These are phyloP conservation scores for Colletotrichum tamarilloi DNA, from an alignment of 2,329 filamentous ascomycete species.

Conservation along the genomic window DNA sequence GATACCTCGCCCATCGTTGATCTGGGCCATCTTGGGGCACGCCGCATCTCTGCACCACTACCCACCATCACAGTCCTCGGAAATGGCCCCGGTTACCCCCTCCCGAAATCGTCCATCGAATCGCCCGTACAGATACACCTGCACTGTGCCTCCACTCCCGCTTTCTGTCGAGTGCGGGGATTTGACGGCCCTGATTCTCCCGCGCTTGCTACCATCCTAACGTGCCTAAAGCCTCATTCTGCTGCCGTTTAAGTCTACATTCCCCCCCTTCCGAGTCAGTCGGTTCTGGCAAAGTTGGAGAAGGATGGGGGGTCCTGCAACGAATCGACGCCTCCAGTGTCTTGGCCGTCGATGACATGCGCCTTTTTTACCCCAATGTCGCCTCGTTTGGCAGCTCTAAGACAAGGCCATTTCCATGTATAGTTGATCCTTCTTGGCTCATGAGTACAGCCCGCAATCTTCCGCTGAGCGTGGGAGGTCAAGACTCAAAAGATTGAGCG, in stretches of 20 bases:
- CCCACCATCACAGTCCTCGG: conserved; percentile 21
- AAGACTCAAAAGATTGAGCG: conserved; percentile 14
- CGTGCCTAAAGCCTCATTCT: conserved; percentile 23
- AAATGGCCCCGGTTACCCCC: conserved; percentile 20
- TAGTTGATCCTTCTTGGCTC: conserved; percentile 31
- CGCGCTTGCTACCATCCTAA: conserved; percentile 20
- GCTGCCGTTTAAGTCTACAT: conserved; percentile 22
- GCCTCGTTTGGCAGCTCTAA: conserved; percentile 25
- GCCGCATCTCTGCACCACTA: conserved; percentile 18
- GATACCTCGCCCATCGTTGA: conserved; percentile 1
- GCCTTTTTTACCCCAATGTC: conserved; percentile 21
- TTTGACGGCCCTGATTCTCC: conserved; percentile 35
- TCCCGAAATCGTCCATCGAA: conserved; percentile 24
- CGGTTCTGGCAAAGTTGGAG: conserved; percentile 23
- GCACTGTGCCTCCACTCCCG: conserved; percentile 35
- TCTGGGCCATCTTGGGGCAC: background rate
- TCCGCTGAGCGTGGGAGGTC: conserved; percentile 23
- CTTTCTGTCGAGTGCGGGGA: conserved; percentile 33
- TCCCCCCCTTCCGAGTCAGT: conserved; percentile 29
- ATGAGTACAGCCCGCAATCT: conserved; percentile 20
- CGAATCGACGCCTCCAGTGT: conserved; percentile 15
- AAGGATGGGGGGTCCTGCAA: conserved; percentile 9
- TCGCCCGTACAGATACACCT: background rate
- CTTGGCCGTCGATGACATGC: conserved; percentile 15
- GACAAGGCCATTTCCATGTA: conserved; percentile 29